These are phyloP conservation scores for Lipomyces sp. DNA, from an alignment of 805 yeast genomes.

Conservation along the genomic window DNA sequence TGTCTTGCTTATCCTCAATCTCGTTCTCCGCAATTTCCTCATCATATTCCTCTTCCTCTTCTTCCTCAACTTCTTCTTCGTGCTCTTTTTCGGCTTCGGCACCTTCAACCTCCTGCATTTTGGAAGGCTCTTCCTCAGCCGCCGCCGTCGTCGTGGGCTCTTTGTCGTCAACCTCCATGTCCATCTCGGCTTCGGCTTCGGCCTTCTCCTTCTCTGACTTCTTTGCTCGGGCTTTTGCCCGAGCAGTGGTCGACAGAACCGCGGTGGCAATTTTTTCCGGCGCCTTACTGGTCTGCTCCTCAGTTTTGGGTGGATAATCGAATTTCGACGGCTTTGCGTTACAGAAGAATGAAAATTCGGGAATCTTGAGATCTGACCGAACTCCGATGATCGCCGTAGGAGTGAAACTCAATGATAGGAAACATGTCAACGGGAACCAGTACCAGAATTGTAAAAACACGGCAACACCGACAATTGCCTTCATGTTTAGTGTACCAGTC, in stretches of 20 bases:
- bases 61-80: constrained; percentile 47
- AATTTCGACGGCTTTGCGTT: constrained; percentile 79
- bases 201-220: constrained; percentile 59
- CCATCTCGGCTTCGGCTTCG: constrained; percentile 49
- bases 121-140: constrained; percentile 34
- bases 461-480: constrained; percentile 89
- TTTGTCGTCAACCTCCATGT: constrained; percentile 50
- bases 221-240: constrained; percentile 91
- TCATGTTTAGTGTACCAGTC: constrained; percentile 86
- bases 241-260: constrained; percentile 88
- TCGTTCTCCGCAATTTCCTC: constrained; percentile 39
- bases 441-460: constrained; percentile 95
- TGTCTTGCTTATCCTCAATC: constrained; percentile 58
- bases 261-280: constrained; percentile 92
- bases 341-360: constrained; percentile 79
- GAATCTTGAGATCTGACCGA: constrained; percentile 80
- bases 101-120: constrained; percentile 33
- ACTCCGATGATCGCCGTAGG: constrained; percentile 92
- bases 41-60: constrained; percentile 41
- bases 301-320: constrained; percentile 87
- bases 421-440: constrained; percentile 97
- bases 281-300: constrained; percentile 76
- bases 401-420: constrained; percentile 85
- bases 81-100: constrained; percentile 40
- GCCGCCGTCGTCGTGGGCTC: constrained; percentile 32